Base-by-base conservation (phyloP, 148 eudicot species). In the Arctostaphylos glauca region DNA sequence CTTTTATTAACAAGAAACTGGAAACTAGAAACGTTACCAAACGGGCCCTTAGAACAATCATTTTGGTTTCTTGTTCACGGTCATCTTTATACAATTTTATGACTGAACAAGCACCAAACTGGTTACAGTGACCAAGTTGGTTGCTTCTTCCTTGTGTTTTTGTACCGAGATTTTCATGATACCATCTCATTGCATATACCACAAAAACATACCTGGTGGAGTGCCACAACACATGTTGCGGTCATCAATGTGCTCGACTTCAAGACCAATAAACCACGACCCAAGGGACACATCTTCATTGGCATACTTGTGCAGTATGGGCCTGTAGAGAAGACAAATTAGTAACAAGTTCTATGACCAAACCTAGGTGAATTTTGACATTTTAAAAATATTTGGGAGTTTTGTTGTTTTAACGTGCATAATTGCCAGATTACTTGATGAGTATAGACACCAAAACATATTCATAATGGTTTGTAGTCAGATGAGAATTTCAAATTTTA, bases 281-380 rank as follows among this genome's bases (percentile, higher is more conserved):
- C 98, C 98, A 76, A 95, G 95, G 19, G 98, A 88, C 59, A 95
- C 98, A 80, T 95, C 98, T 90, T 95, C 98, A 86, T 95, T 95
- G 9, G 98, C 98, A 85, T 81, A 95, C 84, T 91, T 95, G 93
- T 95, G 98, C 83, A 95, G 84, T 86, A 95, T 89, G 75, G 90
- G 91, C 90, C 98, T 95, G 89, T 81, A 85, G 64, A 87, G 47
- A 68, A 43, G 74, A 9, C 41, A 64, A 5, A 25, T 23, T 31
- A 25, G 41, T 64, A 21, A 64, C 23, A 64, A 64, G 70, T 64
- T 25, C 23, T 64, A 23, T 4, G 25, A 21, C 2, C 4, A 60
- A 6, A 19, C n/a, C 66, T 60, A 60, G 21, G 25, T 62, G 68
- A 64, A 64, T 64, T 64, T 31, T 9, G 70, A 41, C 15, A 64